Base-by-base conservation (phyloP, 768 basidiomycete genomes). In the Mycena albidolilacea region DNA sequence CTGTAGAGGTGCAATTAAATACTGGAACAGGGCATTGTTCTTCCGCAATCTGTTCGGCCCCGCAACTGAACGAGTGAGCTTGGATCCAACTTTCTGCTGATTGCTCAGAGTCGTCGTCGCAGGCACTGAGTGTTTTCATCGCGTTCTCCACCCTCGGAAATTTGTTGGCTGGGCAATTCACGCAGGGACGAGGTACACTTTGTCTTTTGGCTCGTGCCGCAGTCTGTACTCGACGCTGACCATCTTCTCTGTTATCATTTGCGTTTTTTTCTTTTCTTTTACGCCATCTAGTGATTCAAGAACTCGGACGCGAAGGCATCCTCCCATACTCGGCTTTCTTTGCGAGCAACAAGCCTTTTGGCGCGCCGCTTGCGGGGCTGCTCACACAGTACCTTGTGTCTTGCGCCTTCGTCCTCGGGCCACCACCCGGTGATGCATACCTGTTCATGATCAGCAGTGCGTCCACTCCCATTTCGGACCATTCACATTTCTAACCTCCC, bases 391-490 rank as follows among this genome's bases (percentile, higher is more conserved):
- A 90, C 80, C 21, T 89, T 7, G 77, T 93, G 17, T 92, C 91
- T 0, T 85, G 88, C 23, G 74, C 86, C 12, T 83, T 92, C 68
- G 82, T 92, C 59, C 75, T 90, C 7, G 84, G 85, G 1, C 85
- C 91, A 0, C 94, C 93, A 0, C 87, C 92, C 0, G 93, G 94
- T 3, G 93, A 95, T 75, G 92, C 92, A 0, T 95, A 93, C 77
- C 84, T 90, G 39, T 93, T 95, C 80, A 85, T 91, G 76, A 85
- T 93, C 68, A 92, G 89, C 76, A 78, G 93, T 92, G 64, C 72
- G 91, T 23, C 19, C 3, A 39, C 60, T 14, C 23, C 58, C 12
- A 15, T 19, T 64, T 30, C 43, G 11, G 23, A 23, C 17, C 11
- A 30, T 38, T 44, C n/a, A 60, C 35, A 11, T 35, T 9, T 23